Conservation (phyloP, 2,329 filamentous ascomycete genomes). For the Talaromyces piceae region DNA sequence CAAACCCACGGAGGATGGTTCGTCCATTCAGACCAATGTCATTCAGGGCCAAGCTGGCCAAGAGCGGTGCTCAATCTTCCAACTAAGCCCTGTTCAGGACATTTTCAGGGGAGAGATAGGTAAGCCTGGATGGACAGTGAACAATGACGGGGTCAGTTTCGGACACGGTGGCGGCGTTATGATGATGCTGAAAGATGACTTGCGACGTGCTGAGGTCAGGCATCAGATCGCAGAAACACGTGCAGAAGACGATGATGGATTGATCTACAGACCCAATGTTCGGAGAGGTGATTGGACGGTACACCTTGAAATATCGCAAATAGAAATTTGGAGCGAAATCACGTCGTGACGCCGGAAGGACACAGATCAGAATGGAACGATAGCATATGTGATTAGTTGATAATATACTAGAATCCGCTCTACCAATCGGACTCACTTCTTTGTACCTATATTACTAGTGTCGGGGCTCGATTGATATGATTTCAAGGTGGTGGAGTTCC, state of each 20-base stretch:
- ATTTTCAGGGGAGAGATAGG: background rate
- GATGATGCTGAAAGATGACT: constrained; percentile 2
- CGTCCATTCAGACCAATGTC: background rate
- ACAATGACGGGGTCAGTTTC: background rate
- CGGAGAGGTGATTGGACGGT: constrained; percentile 1
- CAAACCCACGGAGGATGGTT: background rate
- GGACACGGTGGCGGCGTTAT: constrained; percentile 1
- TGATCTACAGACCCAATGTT: background rate
- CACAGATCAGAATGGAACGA: too few relatives aligned
- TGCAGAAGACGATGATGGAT: background rate
- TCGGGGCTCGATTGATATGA: too few relatives aligned
- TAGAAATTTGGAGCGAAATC: constrained; percentile 4
- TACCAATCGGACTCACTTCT: too few relatives aligned
- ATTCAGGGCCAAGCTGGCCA: background rate
- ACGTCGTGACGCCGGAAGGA: background rate
- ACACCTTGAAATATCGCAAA: background rate
- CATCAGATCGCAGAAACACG: background rate
- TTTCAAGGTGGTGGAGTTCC: too few relatives aligned
- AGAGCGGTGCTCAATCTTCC: constrained; percentile 4
- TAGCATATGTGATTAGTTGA: too few relatives aligned
- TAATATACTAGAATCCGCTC: too few relatives aligned
- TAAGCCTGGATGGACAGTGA: constrained; percentile 2
- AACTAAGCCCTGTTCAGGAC: constrained; percentile 2
- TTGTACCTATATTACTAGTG: too few relatives aligned
- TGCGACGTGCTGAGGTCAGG: background rate